Evolutionary conservation across 2,329 filamentous ascomycete species (phyloP).

Genomic region (Tolypocladium endophyticum): DNA sequence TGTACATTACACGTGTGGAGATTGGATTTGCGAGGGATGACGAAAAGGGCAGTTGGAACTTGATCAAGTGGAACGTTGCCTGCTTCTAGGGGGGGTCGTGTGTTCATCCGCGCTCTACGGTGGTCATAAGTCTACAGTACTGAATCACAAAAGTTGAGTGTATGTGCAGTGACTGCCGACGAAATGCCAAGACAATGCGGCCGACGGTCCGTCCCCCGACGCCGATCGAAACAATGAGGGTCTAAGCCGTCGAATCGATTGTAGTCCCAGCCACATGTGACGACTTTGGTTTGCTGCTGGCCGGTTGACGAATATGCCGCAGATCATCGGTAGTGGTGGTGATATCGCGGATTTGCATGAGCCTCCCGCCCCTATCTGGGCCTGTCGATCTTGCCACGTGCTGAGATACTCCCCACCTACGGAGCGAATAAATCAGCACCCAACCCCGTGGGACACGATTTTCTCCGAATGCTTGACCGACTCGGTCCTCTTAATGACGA

Average conservation of each 20-base stretch:
- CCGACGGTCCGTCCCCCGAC: neutral
- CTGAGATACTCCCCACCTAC: neutral
- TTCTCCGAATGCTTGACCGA: neutral
- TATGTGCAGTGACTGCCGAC: neutral
- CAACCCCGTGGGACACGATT: neutral
- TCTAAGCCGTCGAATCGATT: neutral
- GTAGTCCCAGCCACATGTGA: neutral
- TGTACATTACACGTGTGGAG: neutral
- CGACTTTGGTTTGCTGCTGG: neutral
- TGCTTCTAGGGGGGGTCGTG: neutral
- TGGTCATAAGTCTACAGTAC: neutral
- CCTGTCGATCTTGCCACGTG: neutral
- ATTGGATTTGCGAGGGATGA: neutral
- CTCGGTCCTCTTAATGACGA: neutral
- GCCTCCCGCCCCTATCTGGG: neutral
- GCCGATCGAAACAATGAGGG: neutral
- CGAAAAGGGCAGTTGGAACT: neutral
- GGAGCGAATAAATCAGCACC: neutral
- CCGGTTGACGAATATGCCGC: neutral
- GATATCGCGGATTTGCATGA: neutral
- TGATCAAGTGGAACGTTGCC: neutral
- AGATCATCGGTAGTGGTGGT: neutral
- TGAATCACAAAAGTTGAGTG: neutral
- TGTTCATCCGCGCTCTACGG: neutral
- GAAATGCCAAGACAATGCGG: neutral